Evolutionary conservation across 2,329 filamentous ascomycete species (phyloP).

Genomic region (Malbranchea zuffiana): DNA sequence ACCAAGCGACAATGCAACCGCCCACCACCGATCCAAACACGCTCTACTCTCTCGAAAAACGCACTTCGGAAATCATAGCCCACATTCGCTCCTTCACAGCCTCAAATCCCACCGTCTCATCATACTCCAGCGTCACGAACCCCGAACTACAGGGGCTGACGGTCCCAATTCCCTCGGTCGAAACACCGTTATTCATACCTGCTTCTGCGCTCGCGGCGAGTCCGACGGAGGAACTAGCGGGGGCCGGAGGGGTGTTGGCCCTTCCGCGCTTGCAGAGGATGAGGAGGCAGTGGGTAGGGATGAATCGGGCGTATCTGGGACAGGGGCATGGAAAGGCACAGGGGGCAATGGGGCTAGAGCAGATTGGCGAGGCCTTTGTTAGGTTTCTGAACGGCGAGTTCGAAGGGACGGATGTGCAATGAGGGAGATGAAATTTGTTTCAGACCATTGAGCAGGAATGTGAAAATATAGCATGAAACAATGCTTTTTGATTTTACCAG

Average conservation of each 20-base stretch:
- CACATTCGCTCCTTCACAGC: slow-evolving; percentile 34
- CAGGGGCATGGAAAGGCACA: slow-evolving; percentile 27
- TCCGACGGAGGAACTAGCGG: slow-evolving; percentile 34
- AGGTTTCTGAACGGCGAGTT: slow-evolving; percentile 37
- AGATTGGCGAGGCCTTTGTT: slow-evolving; percentile 37
- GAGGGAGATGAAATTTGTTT: neutral
- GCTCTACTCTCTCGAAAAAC: slow-evolving; percentile 36
- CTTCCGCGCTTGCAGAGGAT: slow-evolving; percentile 35
- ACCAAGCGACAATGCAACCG: slow-evolving; percentile 36
- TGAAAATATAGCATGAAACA: too few relatives aligned
- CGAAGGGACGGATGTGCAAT: slow-evolving; percentile 18
- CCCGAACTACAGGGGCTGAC: slow-evolving; percentile 20
- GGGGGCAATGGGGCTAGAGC: slow-evolving; percentile 24
- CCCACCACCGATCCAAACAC: slow-evolving; percentile 30
- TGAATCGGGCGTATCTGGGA: slow-evolving; percentile 33
- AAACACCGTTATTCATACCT: slow-evolving; percentile 28
- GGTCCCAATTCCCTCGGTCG: slow-evolving; percentile 26
- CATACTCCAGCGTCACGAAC: slow-evolving; percentile 17
- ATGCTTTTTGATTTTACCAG: too few relatives aligned
- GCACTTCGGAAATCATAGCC: slow-evolving; percentile 31
- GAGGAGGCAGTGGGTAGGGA: slow-evolving; percentile 37
- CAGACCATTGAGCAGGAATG: too few relatives aligned
- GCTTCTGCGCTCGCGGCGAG: slow-evolving; percentile 27
- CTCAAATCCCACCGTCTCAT: slow-evolving; percentile 27
- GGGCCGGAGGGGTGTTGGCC: slow-evolving; percentile 31